phyloP scores from a whole-genome alignment of 805 yeast genomes.

The Sugiyamaella marilandica region DNA sequence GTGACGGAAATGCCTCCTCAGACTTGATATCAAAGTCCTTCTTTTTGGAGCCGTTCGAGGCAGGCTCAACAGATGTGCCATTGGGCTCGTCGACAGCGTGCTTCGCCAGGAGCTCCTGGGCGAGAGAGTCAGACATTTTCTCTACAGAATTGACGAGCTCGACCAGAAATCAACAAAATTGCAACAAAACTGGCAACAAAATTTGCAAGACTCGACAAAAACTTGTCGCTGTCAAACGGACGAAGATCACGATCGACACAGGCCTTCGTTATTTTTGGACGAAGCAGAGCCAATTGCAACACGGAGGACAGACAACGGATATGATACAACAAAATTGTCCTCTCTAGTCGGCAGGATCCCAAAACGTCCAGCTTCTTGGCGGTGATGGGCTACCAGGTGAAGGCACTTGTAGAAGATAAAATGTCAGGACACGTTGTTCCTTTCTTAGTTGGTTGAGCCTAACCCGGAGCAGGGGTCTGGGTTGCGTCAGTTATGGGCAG shows the following conservation, averaged over 20 bases:
- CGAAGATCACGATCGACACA: conserved; percentile 3
- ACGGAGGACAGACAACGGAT: no score
- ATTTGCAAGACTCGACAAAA: no score
- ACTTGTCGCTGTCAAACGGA: neutral
- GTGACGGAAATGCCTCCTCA: conserved; percentile 29
- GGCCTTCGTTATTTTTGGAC: no score
- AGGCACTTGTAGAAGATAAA: neutral
- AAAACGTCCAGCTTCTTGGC: no score
- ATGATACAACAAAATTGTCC: no score
- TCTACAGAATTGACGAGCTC: neutral
- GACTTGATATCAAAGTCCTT: conserved; percentile 25
- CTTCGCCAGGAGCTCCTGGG: conserved; percentile 22
- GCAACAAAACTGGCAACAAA: no score
- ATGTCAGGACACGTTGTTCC: neutral
- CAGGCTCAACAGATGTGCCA: neutral
- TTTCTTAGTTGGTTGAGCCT: neutral
- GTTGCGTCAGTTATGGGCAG: neutral
- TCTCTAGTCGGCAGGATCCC: no score
- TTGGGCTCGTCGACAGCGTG: conserved; percentile 13
- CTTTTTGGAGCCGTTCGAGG: neutral
- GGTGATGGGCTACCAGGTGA: no score
- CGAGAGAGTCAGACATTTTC: conserved; percentile 14
- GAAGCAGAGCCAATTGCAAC: no score
- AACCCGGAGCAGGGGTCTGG: neutral
- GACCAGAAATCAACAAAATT: no score